phyloP scores from a whole-genome alignment of 495 filamentous ascomycete species.

The Neurospora sp. region DNA sequence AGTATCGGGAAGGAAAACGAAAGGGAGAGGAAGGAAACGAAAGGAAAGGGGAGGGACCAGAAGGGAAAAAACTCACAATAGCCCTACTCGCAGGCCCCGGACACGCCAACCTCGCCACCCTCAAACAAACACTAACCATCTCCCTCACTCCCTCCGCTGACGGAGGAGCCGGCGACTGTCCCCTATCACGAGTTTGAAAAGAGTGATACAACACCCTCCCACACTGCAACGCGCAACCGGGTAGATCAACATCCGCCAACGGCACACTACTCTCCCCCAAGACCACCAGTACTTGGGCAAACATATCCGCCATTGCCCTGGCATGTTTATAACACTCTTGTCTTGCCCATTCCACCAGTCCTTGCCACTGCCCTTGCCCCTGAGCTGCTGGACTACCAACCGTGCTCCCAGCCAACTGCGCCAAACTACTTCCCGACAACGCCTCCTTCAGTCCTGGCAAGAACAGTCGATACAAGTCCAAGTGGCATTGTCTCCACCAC shows the following conservation, averaged over 20 bases:
- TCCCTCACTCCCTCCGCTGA: slow-evolving; percentile 20
- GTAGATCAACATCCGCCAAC: slow-evolving; percentile 36
- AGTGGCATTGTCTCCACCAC: slow-evolving; percentile 40
- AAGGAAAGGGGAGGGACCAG: neutral
- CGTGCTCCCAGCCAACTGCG: slow-evolving; percentile 28
- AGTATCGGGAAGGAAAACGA: neutral
- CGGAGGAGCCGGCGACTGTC: slow-evolving; percentile 11
- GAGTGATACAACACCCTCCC: slow-evolving; percentile 30
- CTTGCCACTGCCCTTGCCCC: neutral
- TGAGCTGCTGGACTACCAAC: slow-evolving; percentile 21
- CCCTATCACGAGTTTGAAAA: slow-evolving; percentile 10
- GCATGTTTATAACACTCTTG: slow-evolving; percentile 35
- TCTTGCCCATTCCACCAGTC: neutral
- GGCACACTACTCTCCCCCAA: slow-evolving; percentile 26
- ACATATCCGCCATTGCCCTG: slow-evolving; percentile 37
- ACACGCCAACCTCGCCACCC: slow-evolving; percentile 16
- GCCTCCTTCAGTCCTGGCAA: slow-evolving; percentile 34
- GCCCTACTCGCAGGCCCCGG: slow-evolving; percentile 23
- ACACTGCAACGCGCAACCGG: slow-evolving; percentile 40
- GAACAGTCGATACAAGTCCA: slow-evolving; percentile 38
- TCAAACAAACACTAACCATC: slow-evolving; percentile 18
- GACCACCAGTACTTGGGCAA: slow-evolving; percentile 26
- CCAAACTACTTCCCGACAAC: slow-evolving; percentile 24
- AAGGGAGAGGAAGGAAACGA: neutral
- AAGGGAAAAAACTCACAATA: slow-evolving; percentile 24